Evolutionary conservation across 345 rosid species (phyloP).

Genomic region (Crucihimalaya himalaica): DNA sequence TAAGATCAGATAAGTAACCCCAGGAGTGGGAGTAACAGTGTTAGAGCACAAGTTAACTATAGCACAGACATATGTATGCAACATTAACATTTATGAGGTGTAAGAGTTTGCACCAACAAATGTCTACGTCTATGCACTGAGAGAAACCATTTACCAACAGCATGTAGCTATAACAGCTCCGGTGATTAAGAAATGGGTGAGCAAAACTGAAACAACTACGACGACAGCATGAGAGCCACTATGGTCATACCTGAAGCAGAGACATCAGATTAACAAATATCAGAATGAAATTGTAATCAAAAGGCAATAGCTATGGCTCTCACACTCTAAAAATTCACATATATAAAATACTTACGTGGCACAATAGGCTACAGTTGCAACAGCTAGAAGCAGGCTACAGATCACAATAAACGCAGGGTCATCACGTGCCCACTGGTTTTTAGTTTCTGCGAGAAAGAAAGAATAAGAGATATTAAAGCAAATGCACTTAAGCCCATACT

Average conservation of each 20-base stretch:
- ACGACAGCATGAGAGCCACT: constrained; percentile 78
- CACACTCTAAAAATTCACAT: neutral
- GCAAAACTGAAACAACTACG: constrained; percentile 75
- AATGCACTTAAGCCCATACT: neutral
- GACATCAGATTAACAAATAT: neutral
- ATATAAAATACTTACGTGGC: constrained; percentile 75
- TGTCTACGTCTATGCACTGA: constrained; percentile 1
- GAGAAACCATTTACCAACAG: constrained; percentile 71
- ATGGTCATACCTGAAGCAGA: constrained; percentile 81
- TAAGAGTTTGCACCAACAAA: constrained; percentile 15
- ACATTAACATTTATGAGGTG: neutral
- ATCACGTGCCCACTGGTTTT: constrained; percentile 99
- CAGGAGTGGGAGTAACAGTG: neutral
- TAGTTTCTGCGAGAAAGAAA: constrained; percentile 73
- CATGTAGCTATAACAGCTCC: constrained; percentile 79
- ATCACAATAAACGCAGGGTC: constrained; percentile 99
- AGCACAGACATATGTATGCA: neutral
- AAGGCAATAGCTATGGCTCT: neutral
- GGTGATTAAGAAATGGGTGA: constrained; percentile 76
- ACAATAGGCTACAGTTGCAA: constrained; percentile 87
- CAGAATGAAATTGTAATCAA: neutral
- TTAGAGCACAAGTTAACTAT: neutral
- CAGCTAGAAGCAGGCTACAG: constrained; percentile 81
- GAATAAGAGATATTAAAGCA: constrained; percentile 20
- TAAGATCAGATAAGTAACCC: neutral